Base-by-base conservation (phyloP, 1,139 yeast species). In the Magnusiomyces fungicola region DNA sequence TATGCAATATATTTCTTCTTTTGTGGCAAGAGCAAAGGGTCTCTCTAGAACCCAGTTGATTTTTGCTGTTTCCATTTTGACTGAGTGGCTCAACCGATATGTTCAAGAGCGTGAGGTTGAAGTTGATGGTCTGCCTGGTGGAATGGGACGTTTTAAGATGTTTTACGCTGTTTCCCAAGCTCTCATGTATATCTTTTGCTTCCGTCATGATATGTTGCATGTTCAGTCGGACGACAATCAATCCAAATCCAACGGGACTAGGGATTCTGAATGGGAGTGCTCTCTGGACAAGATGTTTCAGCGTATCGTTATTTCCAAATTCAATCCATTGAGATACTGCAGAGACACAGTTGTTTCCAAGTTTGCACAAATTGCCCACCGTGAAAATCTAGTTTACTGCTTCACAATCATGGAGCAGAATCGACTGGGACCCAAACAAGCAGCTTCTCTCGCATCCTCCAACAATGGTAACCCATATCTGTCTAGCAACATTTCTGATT, bases 101-200 rank as follows among this genome's bases (percentile, higher is more conserved):
- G 81, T 89, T 24, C 73, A 75, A 43, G 95, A 88, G 65, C 76
- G 97, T 59, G 97, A 92, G 65, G 70, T 74, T 48, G 97, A 89
- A 63, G 84, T 87, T 3, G 76, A 75, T 46, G 80, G 75, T 48
- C 69, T 74, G n/a, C 40, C 59, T 19, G 66, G 65, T 5, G 64
- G 67, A 23, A 69, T 71, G 72, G 66, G 70, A 32, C 59, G 94
- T 53, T 90, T 89, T 68, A 83, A 83, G 61, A 74, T 89, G 64
- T 87, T 92, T 58, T 92, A 90, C 63, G 88, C 96, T n/a, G 87
- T 94, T 2, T 84, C 88, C 60, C 99, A 92, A 69, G 89, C 96
- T 0, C 69, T 92, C 49, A 74, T 94, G 57, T 92, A 92, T 66
- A 87, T 92, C 34, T 89, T 90, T 63, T 92, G 97, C 63, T 92